phyloP scores from a whole-genome alignment of 2,329 filamentous ascomycete genomes.

The Pseudocercospora macadamiae region DNA sequence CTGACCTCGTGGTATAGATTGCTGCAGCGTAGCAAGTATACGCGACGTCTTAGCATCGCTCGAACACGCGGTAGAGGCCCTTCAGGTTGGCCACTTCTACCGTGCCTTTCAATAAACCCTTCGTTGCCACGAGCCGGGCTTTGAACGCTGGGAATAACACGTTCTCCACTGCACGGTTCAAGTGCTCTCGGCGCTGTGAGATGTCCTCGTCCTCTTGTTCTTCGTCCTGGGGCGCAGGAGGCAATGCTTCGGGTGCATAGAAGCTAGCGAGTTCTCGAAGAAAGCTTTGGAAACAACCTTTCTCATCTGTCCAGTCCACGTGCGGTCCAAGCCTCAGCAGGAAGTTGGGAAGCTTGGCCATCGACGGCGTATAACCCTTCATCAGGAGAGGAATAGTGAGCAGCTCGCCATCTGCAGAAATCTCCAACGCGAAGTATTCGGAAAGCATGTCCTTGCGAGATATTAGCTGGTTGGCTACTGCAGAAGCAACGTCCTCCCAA shows the following conservation, averaged over 20 bases:
- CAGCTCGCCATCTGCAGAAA: slow-evolving; percentile 77
- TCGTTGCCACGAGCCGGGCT: slow-evolving; percentile 79
- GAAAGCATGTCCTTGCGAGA: slow-evolving; percentile 80
- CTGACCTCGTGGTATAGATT: background rate
- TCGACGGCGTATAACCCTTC: slow-evolving; percentile 83
- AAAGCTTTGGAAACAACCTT: slow-evolving; percentile 81
- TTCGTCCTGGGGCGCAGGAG: slow-evolving; percentile 45
- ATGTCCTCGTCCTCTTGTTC: slow-evolving; percentile 51
- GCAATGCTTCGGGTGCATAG: slow-evolving; percentile 85
- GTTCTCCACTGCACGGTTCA: slow-evolving; percentile 79
- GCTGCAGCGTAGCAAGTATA: background rate
- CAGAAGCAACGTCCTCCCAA: slow-evolving; percentile 65
- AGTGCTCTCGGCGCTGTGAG: slow-evolving; percentile 49
- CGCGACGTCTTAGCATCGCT: slow-evolving; percentile 30
- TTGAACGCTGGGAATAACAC: slow-evolving; percentile 89
- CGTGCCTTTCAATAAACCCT: slow-evolving; percentile 35
- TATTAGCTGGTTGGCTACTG: slow-evolving; percentile 70
- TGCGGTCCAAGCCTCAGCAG: slow-evolving; percentile 84
- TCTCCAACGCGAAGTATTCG: slow-evolving; percentile 89
- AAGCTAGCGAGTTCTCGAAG: slow-evolving; percentile 85
- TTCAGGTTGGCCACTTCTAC: slow-evolving; percentile 45
- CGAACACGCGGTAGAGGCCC: slow-evolving; percentile 38
- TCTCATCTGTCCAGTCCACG: slow-evolving; percentile 84
- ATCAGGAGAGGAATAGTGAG: slow-evolving; percentile 79
- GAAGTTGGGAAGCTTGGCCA: slow-evolving; percentile 87